Percentiles rank a stretch among this genome's conserved stretches.
phyloP scores from a whole-genome alignment of 495 filamentous ascomycete genomes.

The Aspergillus steynii region DNA sequence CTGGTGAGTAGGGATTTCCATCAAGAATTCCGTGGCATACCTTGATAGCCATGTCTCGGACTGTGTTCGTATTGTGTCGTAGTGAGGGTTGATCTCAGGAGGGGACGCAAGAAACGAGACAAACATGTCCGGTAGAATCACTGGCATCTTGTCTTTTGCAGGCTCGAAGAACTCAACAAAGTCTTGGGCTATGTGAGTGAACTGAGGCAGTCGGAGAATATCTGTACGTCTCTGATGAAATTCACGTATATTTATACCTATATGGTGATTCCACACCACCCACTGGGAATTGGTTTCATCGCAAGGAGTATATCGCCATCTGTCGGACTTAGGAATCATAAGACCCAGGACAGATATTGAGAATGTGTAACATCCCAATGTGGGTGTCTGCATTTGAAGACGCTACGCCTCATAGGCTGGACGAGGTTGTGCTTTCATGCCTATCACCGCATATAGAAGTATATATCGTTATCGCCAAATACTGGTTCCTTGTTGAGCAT shows the following conservation, averaged over 20 bases:
- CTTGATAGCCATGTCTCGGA: conserved; percentile 1
- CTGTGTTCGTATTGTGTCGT: neutral
- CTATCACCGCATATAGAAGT: neutral
- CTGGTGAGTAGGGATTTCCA: neutral
- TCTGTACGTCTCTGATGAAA: neutral
- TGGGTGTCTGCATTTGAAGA: too few species aligned
- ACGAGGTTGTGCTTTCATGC: neutral
- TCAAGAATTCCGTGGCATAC: neutral
- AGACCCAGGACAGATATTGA: too few species aligned
- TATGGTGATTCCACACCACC: neutral
- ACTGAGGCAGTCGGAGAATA: neutral
- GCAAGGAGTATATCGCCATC: neutral
- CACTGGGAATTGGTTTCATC: neutral
- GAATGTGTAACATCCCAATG: too few species aligned
- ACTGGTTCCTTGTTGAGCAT: neutral
- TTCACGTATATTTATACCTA: neutral
- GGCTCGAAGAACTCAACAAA: neutral
- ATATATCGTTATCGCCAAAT: neutral
- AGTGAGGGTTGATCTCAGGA: conserved; percentile 1
- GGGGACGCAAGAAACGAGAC: neutral
- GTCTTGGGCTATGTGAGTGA: neutral
- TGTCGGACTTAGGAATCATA: neutral
- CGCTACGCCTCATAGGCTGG: too few species aligned
- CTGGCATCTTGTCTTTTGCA: neutral
- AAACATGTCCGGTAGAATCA: conserved; percentile 1